Base-by-base conservation (phyloP, 2,329 filamentous ascomycete genomes). In the Kalaharituber pfeilii region DNA sequence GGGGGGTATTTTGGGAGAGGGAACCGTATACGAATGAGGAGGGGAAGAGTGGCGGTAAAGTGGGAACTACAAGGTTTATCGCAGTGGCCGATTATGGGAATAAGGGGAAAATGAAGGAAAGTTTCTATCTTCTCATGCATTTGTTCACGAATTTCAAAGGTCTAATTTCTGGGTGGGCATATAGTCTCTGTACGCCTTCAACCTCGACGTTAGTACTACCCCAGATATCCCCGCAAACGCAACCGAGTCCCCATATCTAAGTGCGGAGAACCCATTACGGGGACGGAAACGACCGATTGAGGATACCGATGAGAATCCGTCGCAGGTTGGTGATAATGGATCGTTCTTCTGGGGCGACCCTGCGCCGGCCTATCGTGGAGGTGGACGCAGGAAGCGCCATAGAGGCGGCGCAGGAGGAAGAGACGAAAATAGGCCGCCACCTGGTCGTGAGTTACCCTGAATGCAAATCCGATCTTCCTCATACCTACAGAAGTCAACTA, bases 41-140 rank as follows among this genome's bases (percentile, higher is more conserved):
- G n/a, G 6, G 42, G 13, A 22, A 13, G n/a, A 13, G 5, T 20
- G 70, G 70, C 0, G 62, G 67, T 18, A 74, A 80, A 54, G 69
- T 72, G 22, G 70, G 73, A 1, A 69, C 93, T 8, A 96, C 91
- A 1, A 80, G 91, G 18, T 98, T 98, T 70, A 84, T 96, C 63
- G 93, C 87, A 52, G 72, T 96, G 52, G 88, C 87, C 0, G 75
- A 82, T 0, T 88, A 79, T 63, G 84, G 79, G 54, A 94, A 93
- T 63, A 59, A 75, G 0, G 71, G 73, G 20, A 94, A 93, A 67
- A 80, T 84, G 50, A 95, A 89, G 67, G 78, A 81, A 53, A 74
- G 89, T 62, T 45, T 45, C 20, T 45, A 11, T n/a, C 11, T 25
- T 15, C 18, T n/a, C n/a, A n/a, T 22, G 4, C 42, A 25, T 18